Evolutionary conservation across 176 grass and related monocot species (phyloP).

Genomic region (Neostapfia colusana): DNA sequence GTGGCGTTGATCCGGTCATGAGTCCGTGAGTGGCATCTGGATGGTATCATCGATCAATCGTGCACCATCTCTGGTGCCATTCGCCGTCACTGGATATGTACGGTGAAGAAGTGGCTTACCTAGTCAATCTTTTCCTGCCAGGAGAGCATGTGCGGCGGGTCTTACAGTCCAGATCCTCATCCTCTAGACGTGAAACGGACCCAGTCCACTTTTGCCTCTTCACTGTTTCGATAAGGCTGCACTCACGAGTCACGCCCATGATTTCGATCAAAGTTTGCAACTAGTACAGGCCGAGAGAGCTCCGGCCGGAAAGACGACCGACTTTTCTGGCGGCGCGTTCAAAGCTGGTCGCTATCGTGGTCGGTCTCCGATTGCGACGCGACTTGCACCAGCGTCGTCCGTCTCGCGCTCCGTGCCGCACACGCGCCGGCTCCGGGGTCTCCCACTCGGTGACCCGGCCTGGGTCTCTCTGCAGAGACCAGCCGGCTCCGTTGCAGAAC

Average conservation of each 20-base stretch:
- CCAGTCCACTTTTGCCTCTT: background rate
- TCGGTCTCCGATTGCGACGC: constrained; percentile 10
- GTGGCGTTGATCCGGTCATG: constrained; percentile 43
- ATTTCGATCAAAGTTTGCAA: constrained; percentile 12
- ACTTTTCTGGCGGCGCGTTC: background rate
- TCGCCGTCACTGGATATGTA: background rate
- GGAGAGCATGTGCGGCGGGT: constrained; percentile 7
- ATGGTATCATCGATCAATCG: background rate
- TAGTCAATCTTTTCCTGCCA: constrained; percentile 22
- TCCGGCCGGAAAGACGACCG: background rate
- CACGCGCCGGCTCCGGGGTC: background rate
- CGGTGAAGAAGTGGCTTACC: background rate
- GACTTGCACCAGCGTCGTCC: background rate
- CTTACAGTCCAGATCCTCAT: background rate
- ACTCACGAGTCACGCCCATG: constrained; percentile 4
- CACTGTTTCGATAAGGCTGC: constrained; percentile 19
- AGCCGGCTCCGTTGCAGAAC: background rate
- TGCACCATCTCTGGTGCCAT: background rate
- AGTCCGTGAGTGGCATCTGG: background rate
- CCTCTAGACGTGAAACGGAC: background rate
- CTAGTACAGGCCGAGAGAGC: background rate
- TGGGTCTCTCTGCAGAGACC: too few relatives aligned
- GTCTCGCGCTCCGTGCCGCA: background rate
- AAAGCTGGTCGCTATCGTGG: background rate
- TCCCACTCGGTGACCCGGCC: background rate